These are phyloP conservation scores for Aspergillus spinulosporus DNA, from an alignment of 2,329 filamentous ascomycete species.

Conservation along the genomic window DNA sequence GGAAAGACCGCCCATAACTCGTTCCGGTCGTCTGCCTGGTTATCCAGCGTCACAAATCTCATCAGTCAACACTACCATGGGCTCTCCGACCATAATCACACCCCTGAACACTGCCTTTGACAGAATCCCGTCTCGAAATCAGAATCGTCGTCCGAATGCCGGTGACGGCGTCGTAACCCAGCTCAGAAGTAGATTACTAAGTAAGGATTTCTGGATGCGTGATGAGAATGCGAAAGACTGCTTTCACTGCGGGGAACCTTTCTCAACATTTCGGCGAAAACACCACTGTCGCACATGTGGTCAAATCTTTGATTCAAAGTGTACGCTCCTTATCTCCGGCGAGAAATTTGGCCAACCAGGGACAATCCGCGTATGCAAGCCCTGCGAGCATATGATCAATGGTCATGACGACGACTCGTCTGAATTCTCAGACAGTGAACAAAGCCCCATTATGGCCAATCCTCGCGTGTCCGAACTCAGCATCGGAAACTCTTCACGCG, in stretches of 20 bases:
- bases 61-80: conserved; percentile 45
- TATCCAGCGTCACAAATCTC: conserved; percentile 44
- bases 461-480: conserved; percentile 63
- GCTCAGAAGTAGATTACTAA: conserved; percentile 82
- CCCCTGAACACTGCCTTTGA: conserved; percentile 34
- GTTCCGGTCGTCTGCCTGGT: conserved; percentile 48
- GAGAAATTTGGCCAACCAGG: conserved; percentile 83
- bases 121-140: conserved; percentile 20
- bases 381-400: conserved; percentile 87
- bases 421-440: conserved; percentile 75
- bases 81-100: conserved; percentile 42
- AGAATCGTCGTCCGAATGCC: conserved; percentile 23
- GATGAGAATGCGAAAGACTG: conserved; percentile 98
- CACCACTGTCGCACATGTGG: conserved; percentile 94
- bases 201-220: conserved; percentile 98
- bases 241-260: conserved; percentile 85
- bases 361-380: conserved; percentile 85
- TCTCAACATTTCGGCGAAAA: conserved; percentile 91
- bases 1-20: conserved; percentile 41
- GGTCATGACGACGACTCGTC: conserved; percentile 88
- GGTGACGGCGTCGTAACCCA: conserved; percentile 51
- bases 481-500: conserved; percentile 44
- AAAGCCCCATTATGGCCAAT: conserved; percentile 63
- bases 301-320: conserved; percentile 98
- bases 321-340: conserved; percentile 86